Conservation (phyloP, 1,139 yeast species). For the Schwanniomyces etchellsii region DNA sequence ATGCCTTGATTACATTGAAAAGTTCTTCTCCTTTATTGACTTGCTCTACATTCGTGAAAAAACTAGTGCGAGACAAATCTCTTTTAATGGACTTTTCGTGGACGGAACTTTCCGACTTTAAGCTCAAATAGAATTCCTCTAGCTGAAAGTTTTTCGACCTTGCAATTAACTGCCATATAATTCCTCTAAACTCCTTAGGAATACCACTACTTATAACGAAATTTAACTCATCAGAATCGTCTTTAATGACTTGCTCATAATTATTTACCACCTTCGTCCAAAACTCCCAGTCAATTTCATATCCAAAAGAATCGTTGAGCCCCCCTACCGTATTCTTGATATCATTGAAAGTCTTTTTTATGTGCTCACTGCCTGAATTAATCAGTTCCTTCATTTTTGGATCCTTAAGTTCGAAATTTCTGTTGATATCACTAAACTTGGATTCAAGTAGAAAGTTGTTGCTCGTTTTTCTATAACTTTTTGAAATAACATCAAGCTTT, state of each 20-base stretch:
- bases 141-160: constrained; percentile 67
- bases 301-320: constrained; percentile 32
- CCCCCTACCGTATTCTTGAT: constrained; percentile 44
- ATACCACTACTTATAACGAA: constrained; percentile 67
- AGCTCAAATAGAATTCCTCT: constrained; percentile 61
- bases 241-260: constrained; percentile 59
- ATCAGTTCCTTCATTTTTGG: constrained; percentile 41
- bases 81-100: constrained; percentile 76
- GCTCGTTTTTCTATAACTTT: constrained; percentile 18
- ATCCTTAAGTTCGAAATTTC: constrained; percentile 26
- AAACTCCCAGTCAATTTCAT: constrained; percentile 69
- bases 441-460: constrained; percentile 33
- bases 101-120: constrained; percentile 47
- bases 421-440: constrained; percentile 25
- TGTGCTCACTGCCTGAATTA: constrained; percentile 52
- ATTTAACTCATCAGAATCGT: constrained; percentile 56
- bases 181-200: constrained; percentile 80
- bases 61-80: constrained; percentile 81
- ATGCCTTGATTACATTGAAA: constrained; percentile 73
- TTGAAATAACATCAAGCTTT: constrained; percentile 12
- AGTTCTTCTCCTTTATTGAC: constrained; percentile 51
- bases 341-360: constrained; percentile 59
- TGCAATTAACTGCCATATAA: constrained; percentile 90
- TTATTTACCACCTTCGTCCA: constrained; percentile 81
- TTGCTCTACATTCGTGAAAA: constrained; percentile 58